Percentiles rank a stretch among this genome's conserved stretches.
Evolutionary conservation across 306 rosid species (phyloP).

Genomic region (Quercus alba): DNA sequence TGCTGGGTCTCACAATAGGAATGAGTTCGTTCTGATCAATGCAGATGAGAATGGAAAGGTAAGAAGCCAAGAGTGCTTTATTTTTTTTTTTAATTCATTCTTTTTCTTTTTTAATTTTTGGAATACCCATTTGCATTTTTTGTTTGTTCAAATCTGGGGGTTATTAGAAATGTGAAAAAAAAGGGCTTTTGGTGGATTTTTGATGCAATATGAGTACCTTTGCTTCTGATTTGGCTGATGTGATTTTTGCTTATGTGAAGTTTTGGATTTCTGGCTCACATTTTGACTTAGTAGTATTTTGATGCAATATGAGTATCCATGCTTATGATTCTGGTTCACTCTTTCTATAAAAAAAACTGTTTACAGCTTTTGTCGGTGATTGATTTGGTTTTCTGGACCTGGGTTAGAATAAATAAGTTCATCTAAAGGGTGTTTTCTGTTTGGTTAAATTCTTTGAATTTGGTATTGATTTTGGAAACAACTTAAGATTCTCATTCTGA

Average conservation of each 20-base stretch:
- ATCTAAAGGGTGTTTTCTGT: background rate
- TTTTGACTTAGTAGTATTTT: background rate
- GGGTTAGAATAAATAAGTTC: background rate
- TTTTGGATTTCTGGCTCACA: slow-evolving; percentile 6
- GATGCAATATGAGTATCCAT: background rate
- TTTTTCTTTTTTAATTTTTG: background rate
- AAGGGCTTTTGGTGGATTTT: slow-evolving; percentile 19
- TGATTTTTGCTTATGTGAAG: background rate
- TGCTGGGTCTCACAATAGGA: slow-evolving; percentile 98
- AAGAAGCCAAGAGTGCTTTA: background rate
- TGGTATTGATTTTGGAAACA: slow-evolving; percentile 2
- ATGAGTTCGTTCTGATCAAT: slow-evolving; percentile 96
- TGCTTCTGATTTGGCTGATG: slow-evolving; percentile 11
- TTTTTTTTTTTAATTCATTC: background rate
- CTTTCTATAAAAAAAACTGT: background rate
- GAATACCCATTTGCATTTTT: slow-evolving; percentile 3
- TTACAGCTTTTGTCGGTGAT: background rate
- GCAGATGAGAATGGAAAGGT: slow-evolving; percentile 93
- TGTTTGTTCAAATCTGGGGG: background rate
- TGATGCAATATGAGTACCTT: background rate
- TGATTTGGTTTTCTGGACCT: slow-evolving; percentile 1
- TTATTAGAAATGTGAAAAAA: background rate
- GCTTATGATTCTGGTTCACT: background rate
- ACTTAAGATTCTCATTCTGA: background rate
- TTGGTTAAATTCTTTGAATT: slow-evolving; percentile 8